phyloP scores from a whole-genome alignment of 805 yeast genomes.

The Kodamaea lidongshanica region DNA sequence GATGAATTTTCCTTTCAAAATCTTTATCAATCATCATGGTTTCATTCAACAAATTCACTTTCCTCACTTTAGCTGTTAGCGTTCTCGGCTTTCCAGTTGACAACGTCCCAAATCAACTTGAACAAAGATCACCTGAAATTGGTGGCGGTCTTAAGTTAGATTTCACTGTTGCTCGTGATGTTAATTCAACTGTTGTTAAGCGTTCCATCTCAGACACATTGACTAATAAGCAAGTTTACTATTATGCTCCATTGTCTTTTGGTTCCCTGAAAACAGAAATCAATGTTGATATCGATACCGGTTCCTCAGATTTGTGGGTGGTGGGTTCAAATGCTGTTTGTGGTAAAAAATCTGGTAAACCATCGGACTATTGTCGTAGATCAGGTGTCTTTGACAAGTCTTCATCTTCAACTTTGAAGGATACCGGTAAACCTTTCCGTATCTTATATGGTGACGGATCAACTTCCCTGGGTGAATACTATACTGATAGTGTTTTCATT shows the following conservation, averaged over 20 bases:
- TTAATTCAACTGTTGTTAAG: too few relatives aligned
- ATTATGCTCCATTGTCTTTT: conserved; percentile 3
- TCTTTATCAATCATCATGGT: too few relatives aligned
- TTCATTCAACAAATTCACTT: too few relatives aligned
- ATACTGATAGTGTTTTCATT: conserved; percentile 6
- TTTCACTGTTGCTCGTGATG: too few relatives aligned
- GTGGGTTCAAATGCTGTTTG: conserved; percentile 14
- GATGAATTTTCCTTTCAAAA: too few relatives aligned
- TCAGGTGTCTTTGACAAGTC: conserved; percentile 9
- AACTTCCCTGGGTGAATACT: conserved; percentile 7
- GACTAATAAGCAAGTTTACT: conserved; percentile 3
- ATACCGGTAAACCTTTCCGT: conserved; percentile 3
- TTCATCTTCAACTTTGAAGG: conserved; percentile 8
- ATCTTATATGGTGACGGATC: conserved; percentile 6
- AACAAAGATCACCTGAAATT: conserved; percentile 3
- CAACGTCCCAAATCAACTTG: not conserved
- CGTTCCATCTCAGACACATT: conserved; percentile 1
- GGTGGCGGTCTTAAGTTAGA: conserved; percentile 3
- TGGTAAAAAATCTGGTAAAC: conserved; percentile 14
- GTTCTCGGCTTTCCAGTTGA: too few relatives aligned
- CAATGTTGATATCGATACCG: conserved; percentile 51
- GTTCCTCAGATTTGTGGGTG: conserved; percentile 70
- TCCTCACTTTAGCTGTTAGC: too few relatives aligned
- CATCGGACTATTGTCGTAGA: conserved; percentile 1
- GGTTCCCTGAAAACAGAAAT: conserved; percentile 7